Percentiles rank a stretch among this genome's conserved stretches.
phyloP scores from a whole-genome alignment of 2,329 filamentous ascomycete species.

The Neodidymelliopsis sp. region DNA sequence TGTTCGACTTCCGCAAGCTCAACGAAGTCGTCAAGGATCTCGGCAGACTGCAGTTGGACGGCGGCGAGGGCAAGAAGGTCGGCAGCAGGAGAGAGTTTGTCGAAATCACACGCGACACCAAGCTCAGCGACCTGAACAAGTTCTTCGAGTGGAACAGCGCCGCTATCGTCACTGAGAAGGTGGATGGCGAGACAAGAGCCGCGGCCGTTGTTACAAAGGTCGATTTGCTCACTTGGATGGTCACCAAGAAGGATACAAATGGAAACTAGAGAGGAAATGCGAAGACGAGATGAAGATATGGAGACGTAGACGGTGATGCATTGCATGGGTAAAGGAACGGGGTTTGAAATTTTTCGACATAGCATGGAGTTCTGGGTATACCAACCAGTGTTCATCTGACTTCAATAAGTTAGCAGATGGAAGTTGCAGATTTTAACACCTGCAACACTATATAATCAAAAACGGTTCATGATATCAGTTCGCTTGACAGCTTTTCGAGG shows the following conservation, averaged over 20 bases:
- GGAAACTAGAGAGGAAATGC: slow-evolving; percentile 3
- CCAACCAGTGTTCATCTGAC: slow-evolving; percentile 23
- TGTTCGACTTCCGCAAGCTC: slow-evolving; percentile 93
- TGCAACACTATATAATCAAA: slow-evolving; percentile 11
- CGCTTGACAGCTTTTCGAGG: too few species aligned
- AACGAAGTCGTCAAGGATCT: slow-evolving; percentile 88
- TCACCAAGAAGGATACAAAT: slow-evolving; percentile 51
- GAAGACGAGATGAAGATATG: not conserved
- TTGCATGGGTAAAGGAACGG: not conserved
- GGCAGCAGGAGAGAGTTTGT: slow-evolving; percentile 74
- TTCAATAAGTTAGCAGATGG: slow-evolving; percentile 23
- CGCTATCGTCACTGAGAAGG: slow-evolving; percentile 86
- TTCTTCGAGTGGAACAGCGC: slow-evolving; percentile 99
- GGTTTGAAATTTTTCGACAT: slow-evolving; percentile 10
- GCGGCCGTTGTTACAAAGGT: slow-evolving; percentile 96
- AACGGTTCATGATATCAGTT: not conserved
- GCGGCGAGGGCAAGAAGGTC: slow-evolving; percentile 29
- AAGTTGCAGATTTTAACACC: slow-evolving; percentile 22
- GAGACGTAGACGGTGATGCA: not conserved
- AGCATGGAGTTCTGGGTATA: slow-evolving; percentile 19
- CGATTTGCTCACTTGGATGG: slow-evolving; percentile 90
- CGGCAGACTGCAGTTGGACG: slow-evolving; percentile 49
- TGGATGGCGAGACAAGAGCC: slow-evolving; percentile 71
- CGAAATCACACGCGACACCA: slow-evolving; percentile 91
- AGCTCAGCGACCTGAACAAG: slow-evolving; percentile 80